phyloP scores from a whole-genome alignment of 768 basidiomycete species.

The Auricularia heimuer region DNA sequence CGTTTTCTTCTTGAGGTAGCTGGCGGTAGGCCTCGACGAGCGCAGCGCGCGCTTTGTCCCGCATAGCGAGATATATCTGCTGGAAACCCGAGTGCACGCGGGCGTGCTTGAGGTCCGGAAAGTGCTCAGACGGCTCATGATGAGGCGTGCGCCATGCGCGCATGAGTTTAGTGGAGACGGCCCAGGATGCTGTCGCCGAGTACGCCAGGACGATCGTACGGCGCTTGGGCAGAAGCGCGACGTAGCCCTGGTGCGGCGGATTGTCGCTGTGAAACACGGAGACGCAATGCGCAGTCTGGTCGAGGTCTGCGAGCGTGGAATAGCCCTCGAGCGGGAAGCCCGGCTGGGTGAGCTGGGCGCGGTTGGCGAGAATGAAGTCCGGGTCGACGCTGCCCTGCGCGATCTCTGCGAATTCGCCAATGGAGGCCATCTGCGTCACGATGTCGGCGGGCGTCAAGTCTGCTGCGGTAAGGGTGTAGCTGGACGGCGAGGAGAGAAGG shows the following conservation, averaged over 20 bases:
- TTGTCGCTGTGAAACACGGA: conserved; percentile 31
- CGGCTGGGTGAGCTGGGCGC: conserved; percentile 27
- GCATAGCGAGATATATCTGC: conserved; percentile 38
- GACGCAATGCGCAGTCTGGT: conserved; percentile 25
- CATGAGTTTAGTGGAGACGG: conserved; percentile 41
- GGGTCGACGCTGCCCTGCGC: conserved; percentile 36
- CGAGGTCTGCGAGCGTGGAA: conserved; percentile 18
- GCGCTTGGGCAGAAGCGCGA: conserved; percentile 34
- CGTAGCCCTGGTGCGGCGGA: conserved; percentile 36
- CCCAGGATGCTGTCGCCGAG: conserved; percentile 35
- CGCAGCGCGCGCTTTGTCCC: conserved; percentile 22
- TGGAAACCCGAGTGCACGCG: conserved; percentile 48
- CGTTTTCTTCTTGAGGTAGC: conserved; percentile 11
- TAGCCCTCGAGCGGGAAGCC: conserved; percentile 45
- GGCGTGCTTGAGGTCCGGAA: background rate
- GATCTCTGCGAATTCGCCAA: conserved; percentile 49
- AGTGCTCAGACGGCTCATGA: conserved; percentile 13
- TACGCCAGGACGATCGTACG: conserved; percentile 44
- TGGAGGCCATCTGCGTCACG: conserved; percentile 31
- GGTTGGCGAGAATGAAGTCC: conserved; percentile 33
- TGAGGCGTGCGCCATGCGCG: conserved; percentile 29
- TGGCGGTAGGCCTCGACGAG: conserved; percentile 30
- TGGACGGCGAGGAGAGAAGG: conserved; percentile 17
- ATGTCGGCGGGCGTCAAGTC: conserved; percentile 32
- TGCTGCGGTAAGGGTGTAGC: conserved; percentile 28